Base-by-base conservation (phyloP, 371 early-diverging fungal species). In the Mortierella sp. region DNA sequence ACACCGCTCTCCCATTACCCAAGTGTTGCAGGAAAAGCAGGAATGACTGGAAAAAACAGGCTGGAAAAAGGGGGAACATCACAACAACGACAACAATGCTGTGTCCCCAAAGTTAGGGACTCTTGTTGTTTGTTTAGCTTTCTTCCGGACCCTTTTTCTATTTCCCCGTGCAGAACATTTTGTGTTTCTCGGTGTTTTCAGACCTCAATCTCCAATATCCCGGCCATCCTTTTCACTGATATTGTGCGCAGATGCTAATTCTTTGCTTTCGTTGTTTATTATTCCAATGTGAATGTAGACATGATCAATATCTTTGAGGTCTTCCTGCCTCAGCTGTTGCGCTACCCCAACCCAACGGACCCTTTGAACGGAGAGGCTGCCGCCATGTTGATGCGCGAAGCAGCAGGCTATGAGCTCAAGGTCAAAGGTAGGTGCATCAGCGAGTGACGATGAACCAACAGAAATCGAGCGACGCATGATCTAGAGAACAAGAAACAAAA, bases 281-380 rank as follows among this genome's bases (percentile, higher is more conserved):
- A 56, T 27, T 73, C 35, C 44, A 27, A 44, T 68, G 38, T 88
- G 94, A n/a, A 44, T 71, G 44, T 89, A 94, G 97, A 98, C 81
- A 95, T 99, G 96, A 94, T 98, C 88, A 99, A 99, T 89, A 98
- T 99, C 79, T 98, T 99, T 88, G 99, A 99, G 84, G 97, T 98
- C 38, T 99, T 99, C 88, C 90, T 99, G 72, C 99, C 99, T 71
- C 99, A 99, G 89, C 92, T 99, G 43, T 90, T 99, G 74, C 93
- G 98, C 54, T 99, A 99, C 87, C 99, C 99, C 55, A 99, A 99
- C 87, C 98, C 99, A 29, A 97, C 98, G 8, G 99, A 99, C 89
- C 99, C 99, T n/a, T 90, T 99, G 78, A 99, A 99, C 88, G 98
- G 99, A 73, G 99, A 99, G 88, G 99, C 99, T 1, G 99, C 99